These are phyloP conservation scores for Remersonia thermophila DNA, from an alignment of 2,329 filamentous ascomycete species.

Conservation along the genomic window DNA sequence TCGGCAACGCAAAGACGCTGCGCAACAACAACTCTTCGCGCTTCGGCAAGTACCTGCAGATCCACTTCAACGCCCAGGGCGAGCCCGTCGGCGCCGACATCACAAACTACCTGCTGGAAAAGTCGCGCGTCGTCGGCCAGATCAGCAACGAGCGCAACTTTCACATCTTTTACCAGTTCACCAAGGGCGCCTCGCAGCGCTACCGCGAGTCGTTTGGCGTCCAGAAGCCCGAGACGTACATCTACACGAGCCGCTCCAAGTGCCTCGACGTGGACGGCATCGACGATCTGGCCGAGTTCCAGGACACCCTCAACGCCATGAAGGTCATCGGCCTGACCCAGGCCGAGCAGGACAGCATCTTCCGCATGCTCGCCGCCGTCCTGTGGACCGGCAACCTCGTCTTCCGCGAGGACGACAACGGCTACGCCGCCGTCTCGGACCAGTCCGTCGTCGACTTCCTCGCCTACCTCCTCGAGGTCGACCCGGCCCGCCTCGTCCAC, in stretches of 20 bases:
- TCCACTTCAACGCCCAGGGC: constrained; percentile 84
- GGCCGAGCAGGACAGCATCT: constrained; percentile 87
- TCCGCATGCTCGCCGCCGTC: constrained; percentile 84
- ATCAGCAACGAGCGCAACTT: constrained; percentile 95
- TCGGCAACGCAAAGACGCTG: constrained; percentile 95
- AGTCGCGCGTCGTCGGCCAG: constrained; percentile 87
- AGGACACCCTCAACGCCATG: constrained; percentile 90
- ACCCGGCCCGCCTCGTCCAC: constrained; percentile 66
- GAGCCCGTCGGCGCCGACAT: constrained; percentile 95
- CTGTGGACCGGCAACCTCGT: constrained; percentile 92
- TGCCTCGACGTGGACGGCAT: constrained; percentile 91
- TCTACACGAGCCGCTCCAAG: constrained; percentile 88
- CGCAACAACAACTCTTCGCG: constrained; percentile 98
- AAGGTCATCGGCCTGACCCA: constrained; percentile 80
- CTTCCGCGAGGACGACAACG: constrained; percentile 78
- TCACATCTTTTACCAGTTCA: constrained; percentile 99
- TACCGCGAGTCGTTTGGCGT: constrained; percentile 84
- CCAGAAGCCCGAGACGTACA: constrained; percentile 82
- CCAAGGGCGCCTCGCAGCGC: constrained; percentile 79
- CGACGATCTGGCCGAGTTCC: constrained; percentile 78
- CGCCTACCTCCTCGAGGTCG: constrained; percentile 84
- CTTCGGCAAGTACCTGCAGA: constrained; percentile 95
- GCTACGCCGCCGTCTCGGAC: constrained; percentile 77
- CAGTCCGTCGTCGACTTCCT: constrained; percentile 89
- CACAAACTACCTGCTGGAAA: constrained; percentile 94